Evolutionary conservation across 164 flowering plant species (phyloP).

Genomic region (Sextonia rubra): DNA sequence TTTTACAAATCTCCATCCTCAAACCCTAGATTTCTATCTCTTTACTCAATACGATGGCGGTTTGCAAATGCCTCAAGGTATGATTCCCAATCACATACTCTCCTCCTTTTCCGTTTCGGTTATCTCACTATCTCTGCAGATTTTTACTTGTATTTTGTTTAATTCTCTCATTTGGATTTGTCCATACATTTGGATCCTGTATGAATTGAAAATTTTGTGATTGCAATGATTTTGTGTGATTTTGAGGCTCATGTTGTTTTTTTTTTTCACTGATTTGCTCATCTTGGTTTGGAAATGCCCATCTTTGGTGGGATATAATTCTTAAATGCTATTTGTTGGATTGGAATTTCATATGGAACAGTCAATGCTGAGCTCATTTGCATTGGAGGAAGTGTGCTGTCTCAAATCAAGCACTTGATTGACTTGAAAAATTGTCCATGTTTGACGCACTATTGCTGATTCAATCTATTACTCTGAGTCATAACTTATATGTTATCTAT

Average conservation of each 20-base stretch:
- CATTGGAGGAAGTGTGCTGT: too few relatives aligned
- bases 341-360: too few relatives aligned
- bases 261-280: too few relatives aligned
- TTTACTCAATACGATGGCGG: conserved; percentile 51
- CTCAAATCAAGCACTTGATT: too few relatives aligned
- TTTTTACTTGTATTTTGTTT: neutral
- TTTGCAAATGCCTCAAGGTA: conserved; percentile 74
- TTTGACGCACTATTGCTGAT: too few relatives aligned
- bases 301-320: neutral
- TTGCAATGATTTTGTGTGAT: neutral
- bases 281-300: too few relatives aligned
- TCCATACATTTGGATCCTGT: neutral
- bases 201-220: neutral
- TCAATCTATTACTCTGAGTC: too few relatives aligned
- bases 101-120: neutral
- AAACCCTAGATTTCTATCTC: too few relatives aligned
- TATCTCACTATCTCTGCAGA: neutral
- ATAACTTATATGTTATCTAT: too few relatives aligned
- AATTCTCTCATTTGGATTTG: neutral
- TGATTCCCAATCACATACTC: neutral
- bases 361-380: too few relatives aligned
- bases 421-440: too few relatives aligned
- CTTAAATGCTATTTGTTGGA: too few relatives aligned
- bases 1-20: conserved; percentile 3
- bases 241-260: neutral